Base-by-base conservation (phyloP, 2,329 filamentous ascomycete genomes). In the Penicillium aurantiogriseum region DNA sequence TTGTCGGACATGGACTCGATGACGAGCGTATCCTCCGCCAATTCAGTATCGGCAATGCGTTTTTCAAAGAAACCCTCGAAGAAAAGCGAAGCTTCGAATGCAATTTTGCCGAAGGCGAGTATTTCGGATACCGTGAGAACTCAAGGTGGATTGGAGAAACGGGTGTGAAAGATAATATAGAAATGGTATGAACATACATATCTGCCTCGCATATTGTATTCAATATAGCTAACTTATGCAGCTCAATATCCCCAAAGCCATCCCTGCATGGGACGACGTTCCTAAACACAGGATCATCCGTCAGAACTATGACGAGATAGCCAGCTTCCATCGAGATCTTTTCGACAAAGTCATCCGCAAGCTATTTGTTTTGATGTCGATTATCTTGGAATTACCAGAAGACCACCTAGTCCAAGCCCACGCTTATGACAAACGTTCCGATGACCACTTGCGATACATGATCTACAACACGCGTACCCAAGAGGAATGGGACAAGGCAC, bases 391-490 rank as follows among this genome's bases (percentile, higher is more conserved):
- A 64, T 72, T 88, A 0, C 83, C 83, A 0, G 80, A 84, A 50
- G 83, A 87, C 15, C 77, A 80, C 55, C 74, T 87, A 29, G 75
- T 82, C 60, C 73, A 80, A 25, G 74, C 81, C 1, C 85, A 88
- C 68, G 76, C 74, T 2, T 88, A 86, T 70, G 79, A 84, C 2
- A 77, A 79, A 29, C 78, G 80, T 36, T 79, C 80, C 9, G 83
- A 86, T 61, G 83, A 83, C 35, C 83, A 87, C 56, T 75, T 86
- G 33, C 78, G 85, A 2, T 87, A 86, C 67, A 86, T 86, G 83
- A 78, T 80, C 47, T 85, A 85, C 60, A 75, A 77, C 23, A 77
- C 78, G 1, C 80, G 83, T 33, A 78, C 75, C 0, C 70, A 75
- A 0, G 79, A 82, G 35, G 78, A 82, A 55, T 80, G 79, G 57